phyloP scores from a whole-genome alignment of 257 asterid genomes.

The Prunella vulgaris region DNA sequence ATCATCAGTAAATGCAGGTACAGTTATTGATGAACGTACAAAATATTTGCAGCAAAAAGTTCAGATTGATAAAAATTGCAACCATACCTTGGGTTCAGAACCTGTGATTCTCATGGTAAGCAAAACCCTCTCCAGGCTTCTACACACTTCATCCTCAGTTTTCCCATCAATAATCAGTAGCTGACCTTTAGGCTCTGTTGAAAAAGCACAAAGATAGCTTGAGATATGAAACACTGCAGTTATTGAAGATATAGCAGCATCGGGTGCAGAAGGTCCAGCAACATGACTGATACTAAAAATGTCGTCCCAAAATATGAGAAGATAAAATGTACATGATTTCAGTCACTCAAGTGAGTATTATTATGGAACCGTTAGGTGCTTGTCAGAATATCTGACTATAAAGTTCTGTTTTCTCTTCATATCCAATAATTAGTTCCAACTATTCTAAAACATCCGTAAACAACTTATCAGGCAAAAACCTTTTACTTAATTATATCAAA shows the following conservation, averaged over 20 bases:
- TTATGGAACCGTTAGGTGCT: neutral
- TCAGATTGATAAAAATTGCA: conserved; percentile 18
- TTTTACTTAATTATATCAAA: no score
- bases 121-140: conserved; percentile 90
- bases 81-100: conserved; percentile 80
- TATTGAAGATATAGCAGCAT: conserved; percentile 2
- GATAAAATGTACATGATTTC: neutral
- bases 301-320: neutral
- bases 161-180: conserved; percentile 87
- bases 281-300: neutral
- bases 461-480: no score
- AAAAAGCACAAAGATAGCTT: conserved; percentile 23
- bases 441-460: no score
- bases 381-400: no score
- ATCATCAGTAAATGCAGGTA: neutral
- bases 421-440: no score
- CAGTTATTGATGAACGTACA: neutral
- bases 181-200: conserved; percentile 97
- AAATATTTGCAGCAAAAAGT: conserved; percentile 14
- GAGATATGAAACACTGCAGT: conserved; percentile 20
- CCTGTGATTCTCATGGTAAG: conserved; percentile 90
- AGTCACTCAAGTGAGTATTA: neutral
- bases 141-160: conserved; percentile 86
- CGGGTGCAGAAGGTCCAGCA: neutral
- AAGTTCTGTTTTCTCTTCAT: no score